Conservation (phyloP, 306 rosid genomes). For the Dicorynia guianensis region DNA sequence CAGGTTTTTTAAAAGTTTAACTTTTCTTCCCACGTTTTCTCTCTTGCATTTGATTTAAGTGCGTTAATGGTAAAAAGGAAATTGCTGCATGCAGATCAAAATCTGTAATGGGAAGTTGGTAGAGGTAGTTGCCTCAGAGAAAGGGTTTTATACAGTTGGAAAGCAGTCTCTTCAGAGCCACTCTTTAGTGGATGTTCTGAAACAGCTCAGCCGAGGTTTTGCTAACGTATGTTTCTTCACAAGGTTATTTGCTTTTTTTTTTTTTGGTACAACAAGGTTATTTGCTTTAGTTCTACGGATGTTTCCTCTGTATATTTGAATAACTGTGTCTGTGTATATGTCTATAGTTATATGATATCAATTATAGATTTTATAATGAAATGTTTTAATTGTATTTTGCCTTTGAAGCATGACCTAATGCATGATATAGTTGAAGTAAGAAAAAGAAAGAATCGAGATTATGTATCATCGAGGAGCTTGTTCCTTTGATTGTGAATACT, state of each 20-base stretch:
- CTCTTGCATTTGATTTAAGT: neutral
- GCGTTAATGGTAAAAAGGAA: conserved; percentile 25
- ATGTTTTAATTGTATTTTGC: neutral
- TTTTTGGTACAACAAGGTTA: too few species aligned
- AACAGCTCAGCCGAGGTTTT: conserved; percentile 93
- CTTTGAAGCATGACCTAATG: neutral
- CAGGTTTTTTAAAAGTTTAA: conserved; percentile 54
- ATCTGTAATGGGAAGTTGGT: conserved; percentile 88
- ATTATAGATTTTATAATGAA: neutral
- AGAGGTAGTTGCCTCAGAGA: conserved; percentile 81
- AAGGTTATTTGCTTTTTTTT: neutral
- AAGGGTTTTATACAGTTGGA: conserved; percentile 85
- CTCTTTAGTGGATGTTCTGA: conserved; percentile 91
- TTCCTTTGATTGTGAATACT: neutral
- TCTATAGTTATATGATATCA: too few species aligned
- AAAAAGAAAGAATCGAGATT: neutral
- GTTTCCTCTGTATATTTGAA: too few species aligned
- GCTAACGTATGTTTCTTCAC: conserved; percentile 64
- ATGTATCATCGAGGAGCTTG: neutral
- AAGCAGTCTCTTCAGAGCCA: conserved; percentile 73
- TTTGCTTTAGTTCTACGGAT: neutral
- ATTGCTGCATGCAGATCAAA: conserved; percentile 66
- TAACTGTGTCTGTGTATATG: too few species aligned
- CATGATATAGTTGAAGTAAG: neutral
- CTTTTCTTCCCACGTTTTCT: neutral